Evolutionary conservation across 1,139 yeast genomes (phyloP).

Genomic region (Torulaspora pretoriensis): DNA sequence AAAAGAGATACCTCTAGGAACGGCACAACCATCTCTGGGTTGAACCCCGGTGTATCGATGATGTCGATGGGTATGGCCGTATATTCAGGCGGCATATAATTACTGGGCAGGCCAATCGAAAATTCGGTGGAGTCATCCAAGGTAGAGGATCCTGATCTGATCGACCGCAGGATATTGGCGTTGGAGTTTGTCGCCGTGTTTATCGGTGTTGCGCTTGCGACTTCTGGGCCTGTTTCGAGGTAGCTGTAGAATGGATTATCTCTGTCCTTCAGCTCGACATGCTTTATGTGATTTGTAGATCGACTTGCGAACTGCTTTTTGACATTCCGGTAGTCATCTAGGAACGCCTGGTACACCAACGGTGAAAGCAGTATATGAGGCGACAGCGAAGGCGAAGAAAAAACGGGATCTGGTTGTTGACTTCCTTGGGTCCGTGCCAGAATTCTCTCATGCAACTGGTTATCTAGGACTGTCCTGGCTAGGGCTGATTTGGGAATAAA

Average conservation of each 20-base stretch:
- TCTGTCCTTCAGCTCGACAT: conserved; percentile 17
- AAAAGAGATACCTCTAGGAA: conserved; percentile 68
- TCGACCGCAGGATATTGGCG: conserved; percentile 11
- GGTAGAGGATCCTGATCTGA: conserved; percentile 2
- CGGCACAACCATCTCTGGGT: conserved; percentile 62
- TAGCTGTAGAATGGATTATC: conserved; percentile 15
- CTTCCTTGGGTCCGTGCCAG: conserved; percentile 35
- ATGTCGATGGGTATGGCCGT: conserved; percentile 63
- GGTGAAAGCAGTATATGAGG: conserved; percentile 36
- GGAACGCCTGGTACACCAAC: conserved; percentile 37
- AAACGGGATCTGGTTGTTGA: conserved; percentile 31
- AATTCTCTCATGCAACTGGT: conserved; percentile 37
- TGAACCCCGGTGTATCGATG: conserved; percentile 69
- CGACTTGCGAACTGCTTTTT: conserved; percentile 19
- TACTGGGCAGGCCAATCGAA: conserved; percentile 20
- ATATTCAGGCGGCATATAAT: conserved; percentile 43
- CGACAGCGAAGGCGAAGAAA: conserved; percentile 30
- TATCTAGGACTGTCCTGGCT: conserved; percentile 50
- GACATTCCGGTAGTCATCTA: conserved; percentile 26
- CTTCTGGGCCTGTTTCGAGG: conserved; percentile 8
- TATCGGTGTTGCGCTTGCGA: conserved; percentile 17
- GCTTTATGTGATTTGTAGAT: conserved; percentile 21
- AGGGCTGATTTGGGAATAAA: conserved; percentile 43
- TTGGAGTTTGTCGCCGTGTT: conserved; percentile 26
- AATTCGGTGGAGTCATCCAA: conserved; percentile 3